These are phyloP conservation scores for grape (Vitis vinifera) DNA, from an alignment of 164 flowering plant genomes.

Conservation along the genomic window ASM3070453v1 NC_081810.1:7644501-7645000, in stretches of 20 bases:
- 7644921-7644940: constrained; percentile 27
- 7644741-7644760: constrained; percentile 25
- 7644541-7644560: constrained; percentile 14
- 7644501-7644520: constrained; percentile 12
- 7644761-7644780: constrained; percentile 5
- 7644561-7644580: constrained; percentile 7
- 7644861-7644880: constrained; percentile 36
- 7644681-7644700: constrained; percentile 4
- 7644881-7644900: constrained; percentile 29
- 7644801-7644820: constrained; percentile 3
- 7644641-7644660: background rate
- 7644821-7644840: background rate
- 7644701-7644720: constrained; percentile 3
- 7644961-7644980: constrained; percentile 54
- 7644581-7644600: background rate
- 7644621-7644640: constrained; percentile 10
- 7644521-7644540: background rate
- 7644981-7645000: constrained; percentile 40
- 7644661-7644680: background rate
- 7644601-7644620: background rate
- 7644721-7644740: constrained; percentile 21
- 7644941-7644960: constrained; percentile 66
- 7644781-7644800: constrained; percentile 8
- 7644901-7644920: constrained; percentile 46
- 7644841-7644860: constrained; percentile 10